Evolutionary conservation across 306 rosid genomes (phyloP), one percentile per base, ranked within the genome.

Genomic region (Medicago lupulina): DNA sequence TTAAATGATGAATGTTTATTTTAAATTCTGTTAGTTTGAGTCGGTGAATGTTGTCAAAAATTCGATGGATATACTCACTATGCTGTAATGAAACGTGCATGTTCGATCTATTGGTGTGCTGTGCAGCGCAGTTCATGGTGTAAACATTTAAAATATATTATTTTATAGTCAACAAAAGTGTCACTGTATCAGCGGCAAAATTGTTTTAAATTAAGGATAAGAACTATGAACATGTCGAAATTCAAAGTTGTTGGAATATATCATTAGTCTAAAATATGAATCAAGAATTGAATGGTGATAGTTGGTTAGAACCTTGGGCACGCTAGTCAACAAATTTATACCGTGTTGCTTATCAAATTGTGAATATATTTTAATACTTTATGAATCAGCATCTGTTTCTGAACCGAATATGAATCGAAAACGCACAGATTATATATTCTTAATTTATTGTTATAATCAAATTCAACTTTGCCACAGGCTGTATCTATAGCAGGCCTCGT

Each of bases 401-500:
- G 9, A 77, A 43, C 75, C 40, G 36, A 59, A 59, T 46, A 77
- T 39, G 31, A 76, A 25, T 6, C 4, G 15, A 65, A 46, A 59
- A 59, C 4, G 8, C 9, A 11, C 5, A 15, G 3, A 10, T 17
- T 3, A 57, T 3, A 57, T 28, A 14, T 16, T 55, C 3, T 8
- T 67, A 6, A 31, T 23, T 51, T 39, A 28, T 28, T 39, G 43
- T 39, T 6, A 7, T 0, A 39, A 6, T 10, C 19, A 67, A 76
- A 54, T 59, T 9, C 77, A 61, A 70, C 65, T 38, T 70, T 75
- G 46, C 31, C 53, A 70, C 76, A 47, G 44, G 46, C 44, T 70
- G 71, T 36, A 41, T 19, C n/a, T 43, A 2, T 36, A 15, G 55
- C 12, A 21, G 39, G 54, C 54, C 5, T 19, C 19, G 18, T 62